Evolutionary conservation across 2,329 filamentous ascomycete species (phyloP).

Genomic region (Domatiomyces globalis): DNA sequence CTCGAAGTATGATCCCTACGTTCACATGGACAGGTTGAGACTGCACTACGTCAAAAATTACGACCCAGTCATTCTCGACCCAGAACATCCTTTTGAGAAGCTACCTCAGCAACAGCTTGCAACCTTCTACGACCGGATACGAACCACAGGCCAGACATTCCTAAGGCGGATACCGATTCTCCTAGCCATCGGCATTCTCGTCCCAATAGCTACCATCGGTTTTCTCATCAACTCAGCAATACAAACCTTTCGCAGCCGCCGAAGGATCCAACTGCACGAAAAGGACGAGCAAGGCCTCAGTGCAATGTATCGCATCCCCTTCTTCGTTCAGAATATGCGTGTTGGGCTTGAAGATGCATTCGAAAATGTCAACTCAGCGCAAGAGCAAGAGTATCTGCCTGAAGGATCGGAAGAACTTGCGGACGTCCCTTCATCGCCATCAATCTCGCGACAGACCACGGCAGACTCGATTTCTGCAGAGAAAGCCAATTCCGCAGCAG

Average conservation of each 20-base stretch:
- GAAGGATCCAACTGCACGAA: constrained; percentile 64
- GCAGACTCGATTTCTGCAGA: constrained; percentile 10
- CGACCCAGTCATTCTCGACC: constrained; percentile 61
- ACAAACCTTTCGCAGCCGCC: constrained; percentile 60
- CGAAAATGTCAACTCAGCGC: constrained; percentile 55
- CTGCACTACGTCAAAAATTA: constrained; percentile 63
- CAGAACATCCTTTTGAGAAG: constrained; percentile 43
- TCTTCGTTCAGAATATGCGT: constrained; percentile 62
- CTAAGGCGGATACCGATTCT: constrained; percentile 48
- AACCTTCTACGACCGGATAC: constrained; percentile 25
- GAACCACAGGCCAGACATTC: constrained; percentile 24
- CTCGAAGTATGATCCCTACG: constrained; percentile 62
- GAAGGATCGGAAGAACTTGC: constrained; percentile 39
- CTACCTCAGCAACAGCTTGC: constrained; percentile 25
- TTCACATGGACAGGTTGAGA: constrained; percentile 50
- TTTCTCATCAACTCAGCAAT: constrained; percentile 64
- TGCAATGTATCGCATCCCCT: constrained; percentile 58
- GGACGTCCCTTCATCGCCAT: constrained; percentile 2
- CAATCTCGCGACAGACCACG: background rate
- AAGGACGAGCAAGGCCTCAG: constrained; percentile 53
- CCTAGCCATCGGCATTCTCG: constrained; percentile 50
- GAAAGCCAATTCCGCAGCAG: constrained; percentile 21
- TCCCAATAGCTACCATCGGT: constrained; percentile 56
- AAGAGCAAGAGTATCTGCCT: constrained; percentile 57
- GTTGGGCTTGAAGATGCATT: constrained; percentile 64